Evolutionary conservation across 2,329 filamentous ascomycete species (phyloP), one percentile per base, ranked within the genome.

Genomic region (Sporothrix phasma): DNA sequence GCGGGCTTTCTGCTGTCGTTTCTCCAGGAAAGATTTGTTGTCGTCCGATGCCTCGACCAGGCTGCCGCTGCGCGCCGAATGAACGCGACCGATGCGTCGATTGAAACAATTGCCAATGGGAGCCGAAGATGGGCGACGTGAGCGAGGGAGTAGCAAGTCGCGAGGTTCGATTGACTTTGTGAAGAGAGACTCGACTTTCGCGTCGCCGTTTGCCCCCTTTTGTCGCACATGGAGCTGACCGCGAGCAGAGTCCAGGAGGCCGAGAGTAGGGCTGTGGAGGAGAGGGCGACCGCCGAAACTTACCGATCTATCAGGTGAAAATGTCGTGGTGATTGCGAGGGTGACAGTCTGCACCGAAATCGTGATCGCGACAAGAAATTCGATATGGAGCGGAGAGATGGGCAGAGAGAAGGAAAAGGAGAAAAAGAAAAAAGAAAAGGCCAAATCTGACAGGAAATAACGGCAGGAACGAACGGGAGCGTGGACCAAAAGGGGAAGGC

Each of bases 401-500:
- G 11, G 11, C 31, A 51, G 31, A 54, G 22, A 39, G 41, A 39
- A 53, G 31, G 45, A 37, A 10, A 46, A 26, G 41, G 43, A 31
- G 54, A 56, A 49, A 47, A 24, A 24, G 49, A 47, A 34, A 58
- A 47, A 66, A 45, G 5, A 26, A 61, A 24, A 46, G 60, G 54
- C 45, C 61, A 64, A 60, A 60, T 59, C 29, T 64, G 53, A 60
- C 45, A 43, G 54, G 63, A 61, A 64, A 63, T 62, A 65, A 65
- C 63, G 53, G 63, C 29, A 64, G 54, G 54, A 46, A 37, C 17
- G 4, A 45, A 31, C 59, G 64, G 53, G 53, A 58, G 61, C 29
- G 51, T 29, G 59, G 17, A 56, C 66, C 29, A 63, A 67, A 66
- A 64, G 53, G 64, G 66, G 24, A 65, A 64, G 59, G 67, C 41